Base-by-base conservation (phyloP, 805 yeast species). In the Tetrapisispora namnaoensis region DNA sequence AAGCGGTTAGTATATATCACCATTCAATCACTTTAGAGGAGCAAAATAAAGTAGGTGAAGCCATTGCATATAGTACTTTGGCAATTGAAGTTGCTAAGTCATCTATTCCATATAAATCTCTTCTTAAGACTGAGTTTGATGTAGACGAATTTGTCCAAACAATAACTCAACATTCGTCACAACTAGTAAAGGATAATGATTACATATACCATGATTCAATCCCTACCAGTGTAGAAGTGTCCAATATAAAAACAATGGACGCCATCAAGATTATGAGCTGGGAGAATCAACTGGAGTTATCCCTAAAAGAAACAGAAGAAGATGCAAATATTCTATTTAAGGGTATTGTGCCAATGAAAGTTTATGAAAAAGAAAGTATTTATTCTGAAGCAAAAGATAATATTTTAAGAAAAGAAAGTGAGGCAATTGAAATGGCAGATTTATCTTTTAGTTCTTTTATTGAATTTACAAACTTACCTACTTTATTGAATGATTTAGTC, bases 301-400 rank as follows among this genome's bases (percentile, higher is more conserved):
- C 46, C 65, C 70, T 66, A 74, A 69, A 49, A 49, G 64, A 52
- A 59, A 67, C 59, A 58, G 67, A 62, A 51, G 65, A 54, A 10
- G 53, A 60, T n/a, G 54, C 71, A 9, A 66, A 66, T 42, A 83
- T 81, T 52, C 71, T 91, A 42, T 87, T 87, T 65, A 83, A 76
- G 44, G 83, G 82, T 53, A 85, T 91, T 20, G 79, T 93, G 6
- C 98, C 98, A 2, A 72, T 89, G 60, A 78, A 81, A 34, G 88
- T 91, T 18, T 95, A 89, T 60, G 96, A 91, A 66, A 80, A 85
- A 56, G 78, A 87, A 47, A 86, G 96, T 53, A 72, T 82, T 53
- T 93, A 93, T 63, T 84, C 96, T 0, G 99, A 91, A 62, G 89
- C 86, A 61, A 85, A 87, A 64, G 91, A 96, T 0, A 80, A 77